A percentile compares a stretch with the other conserved stretches of the same genome.
These are phyloP conservation scores for Citeromyces hawaiiensis DNA, from an alignment of 1,139 yeast genomes.

Conservation along the genomic window DNA sequence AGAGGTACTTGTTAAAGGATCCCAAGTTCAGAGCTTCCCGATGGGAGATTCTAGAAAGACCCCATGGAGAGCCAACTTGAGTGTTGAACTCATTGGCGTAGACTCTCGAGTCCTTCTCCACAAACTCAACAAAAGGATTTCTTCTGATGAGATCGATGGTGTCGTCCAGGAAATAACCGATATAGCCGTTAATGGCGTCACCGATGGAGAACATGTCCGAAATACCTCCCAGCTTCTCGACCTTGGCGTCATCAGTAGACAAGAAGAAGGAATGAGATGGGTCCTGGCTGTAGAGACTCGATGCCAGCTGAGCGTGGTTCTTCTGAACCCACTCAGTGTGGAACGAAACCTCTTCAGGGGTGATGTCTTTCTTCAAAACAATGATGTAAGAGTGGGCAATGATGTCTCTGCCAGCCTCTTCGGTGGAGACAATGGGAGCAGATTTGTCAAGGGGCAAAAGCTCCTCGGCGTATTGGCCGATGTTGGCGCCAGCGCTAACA, in stretches of 20 bases:
- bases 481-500: conserved; percentile 8
- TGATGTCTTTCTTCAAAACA: conserved; percentile 54
- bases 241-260: conserved; percentile 19
- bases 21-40: conserved; percentile 66
- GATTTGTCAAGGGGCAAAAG: conserved; percentile 11
- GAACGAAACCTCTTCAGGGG: conserved; percentile 34
- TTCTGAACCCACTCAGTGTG: conserved; percentile 55
- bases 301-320: conserved; percentile 25
- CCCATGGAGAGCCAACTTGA: conserved; percentile 93
- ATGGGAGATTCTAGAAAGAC: conserved; percentile 88
- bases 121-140: conserved; percentile 60
- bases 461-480: conserved; percentile 4
- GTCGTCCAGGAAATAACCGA: conserved; percentile 64
- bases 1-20: conserved; percentile 76
- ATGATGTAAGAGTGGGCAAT: conserved; percentile 71
- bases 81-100: conserved; percentile 44
- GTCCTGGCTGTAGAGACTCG: conserved; percentile 18
- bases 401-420: conserved; percentile 27
- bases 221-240: conserved; percentile 37
- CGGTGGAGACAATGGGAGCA: conserved; percentile 28
- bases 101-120: conserved; percentile 75
- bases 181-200: conserved; percentile 43
- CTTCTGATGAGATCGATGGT: conserved; percentile 59
- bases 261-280: conserved; percentile 25
- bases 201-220: conserved; percentile 52